Percentiles rank a stretch among this genome's conserved stretches.
Evolutionary conservation across 2,329 filamentous ascomycete genomes (phyloP).

Genomic region (Penicillium hesseltinei): DNA sequence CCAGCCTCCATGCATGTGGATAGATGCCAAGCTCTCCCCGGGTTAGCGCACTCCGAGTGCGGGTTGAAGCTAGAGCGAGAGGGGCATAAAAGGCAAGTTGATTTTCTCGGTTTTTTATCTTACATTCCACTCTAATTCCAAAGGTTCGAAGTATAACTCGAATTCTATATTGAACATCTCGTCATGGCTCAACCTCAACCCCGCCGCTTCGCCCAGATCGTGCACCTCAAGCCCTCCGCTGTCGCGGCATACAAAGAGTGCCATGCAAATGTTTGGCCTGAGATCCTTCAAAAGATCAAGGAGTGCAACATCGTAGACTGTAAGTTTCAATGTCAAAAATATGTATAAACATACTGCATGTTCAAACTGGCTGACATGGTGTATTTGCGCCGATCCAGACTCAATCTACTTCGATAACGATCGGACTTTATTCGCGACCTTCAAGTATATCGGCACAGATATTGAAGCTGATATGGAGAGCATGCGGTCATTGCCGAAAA

Average conservation of each 20-base stretch:
- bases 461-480: slow-evolving; percentile 72
- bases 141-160: not conserved
- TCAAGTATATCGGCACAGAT: slow-evolving; percentile 75
- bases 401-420: slow-evolving; percentile 70
- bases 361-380: not conserved
- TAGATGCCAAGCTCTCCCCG: slow-evolving; percentile 16
- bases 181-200: slow-evolving; percentile 21
- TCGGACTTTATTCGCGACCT: slow-evolving; percentile 68
- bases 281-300: slow-evolving; percentile 72
- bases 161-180: not conserved
- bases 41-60: slow-evolving; percentile 26
- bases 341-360: not conserved
- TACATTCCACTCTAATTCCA: not conserved
- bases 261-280: slow-evolving; percentile 73
- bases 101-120: not conserved
- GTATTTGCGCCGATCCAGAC: slow-evolving; percentile 47
- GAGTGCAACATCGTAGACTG: slow-evolving; percentile 73
- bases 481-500: slow-evolving; percentile 70
- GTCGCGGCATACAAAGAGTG: slow-evolving; percentile 70
- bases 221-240: slow-evolving; percentile 67
- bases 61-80: slow-evolving; percentile 20
- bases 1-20: not conserved
- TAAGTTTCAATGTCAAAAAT: slow-evolving; percentile 36
- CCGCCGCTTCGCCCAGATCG: slow-evolving; percentile 65
- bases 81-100: slow-evolving; percentile 6